Evolutionary conservation across 2,329 filamentous ascomycete species (phyloP), one percentile per base, ranked within the genome.

Genomic region (Coleophoma cylindrospora): DNA sequence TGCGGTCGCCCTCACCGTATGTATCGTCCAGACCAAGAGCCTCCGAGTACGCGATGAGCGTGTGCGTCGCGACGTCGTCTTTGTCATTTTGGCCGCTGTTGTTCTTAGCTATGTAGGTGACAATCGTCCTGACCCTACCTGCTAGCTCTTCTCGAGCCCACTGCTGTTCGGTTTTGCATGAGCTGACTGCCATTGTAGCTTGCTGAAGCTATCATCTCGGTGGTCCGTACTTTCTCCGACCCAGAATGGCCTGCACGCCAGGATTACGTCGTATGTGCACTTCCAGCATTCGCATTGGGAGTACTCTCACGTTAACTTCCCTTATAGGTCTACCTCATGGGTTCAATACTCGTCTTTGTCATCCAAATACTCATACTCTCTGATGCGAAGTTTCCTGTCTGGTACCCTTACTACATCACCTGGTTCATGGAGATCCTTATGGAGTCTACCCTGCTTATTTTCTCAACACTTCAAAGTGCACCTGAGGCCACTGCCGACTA

Each of bases 381-480:
- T 2, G 76, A 80, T 47, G 69, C 71, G 15, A 62, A 70, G 32
- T 70, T 73, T 47, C 72, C 75, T 2, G 72, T 81, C 10, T 84
- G 81, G 74, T 81, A 84, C 57, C 81, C 84, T 0, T 83, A 81
- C 54, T 77, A 79, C 54, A 83, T 81, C 15, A 79, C 80, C 12
- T 86, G 84, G 74, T 56, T 78, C 32, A 64, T 87, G 14, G 79
- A 78, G 13, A 66, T 85, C 8, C 57, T 73, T 13, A 76, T 80
- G 34, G 86, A 89, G 59, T 62, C 75, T 0, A 58, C 63, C 45
- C 67, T 82, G 33, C 62, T 74, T 21, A 40, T 68, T 13, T 56
- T 79, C 15, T 61, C 67, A 37, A 63, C 54, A 37, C 17, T 62
- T 34, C 52, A 57, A 33, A 14, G 37, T 40, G 55, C 48, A 43